Evolutionary conservation across 805 yeast genomes (phyloP), one percentile per base, ranked within the genome.

Genomic region (Kazachstania bromeliacearum): DNA sequence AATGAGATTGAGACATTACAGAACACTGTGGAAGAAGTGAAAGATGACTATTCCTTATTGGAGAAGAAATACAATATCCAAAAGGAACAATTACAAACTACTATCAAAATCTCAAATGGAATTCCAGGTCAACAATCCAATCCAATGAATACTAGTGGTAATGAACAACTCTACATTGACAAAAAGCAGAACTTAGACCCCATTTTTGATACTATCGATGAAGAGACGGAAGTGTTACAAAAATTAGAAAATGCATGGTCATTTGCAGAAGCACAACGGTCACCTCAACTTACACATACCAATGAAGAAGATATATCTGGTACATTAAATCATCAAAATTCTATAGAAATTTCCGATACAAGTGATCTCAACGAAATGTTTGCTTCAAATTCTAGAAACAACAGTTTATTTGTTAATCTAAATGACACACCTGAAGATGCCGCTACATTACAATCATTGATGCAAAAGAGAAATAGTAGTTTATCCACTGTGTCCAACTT

Each of bases 11-110:
- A 54, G 3, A 42, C 50, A 5, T 35, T 59, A 31, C 31, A 46
- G 7, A 15, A 17, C 3, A 14, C 47, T 16, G 24, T 57, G 3
- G 40, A 47, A 9, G 45, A 51, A 16, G 13, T 56, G n/a, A 41
- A 34, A 16, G 51, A 55, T 12, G 67, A 62, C 25, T 44, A 50
- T 16, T 35, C 45, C 5, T 28, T 51, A 1, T 33, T 56, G n/a
- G 43, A 50, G 13, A 50, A 47, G 21, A 48, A 57, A 26, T 48
- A 50, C 31, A 44, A 48, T 37, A 51, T 42, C 17, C 60, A 38
- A 46, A 59, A 42, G 42, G 35, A 25, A 4, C 54, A 38, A 24
- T 42, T 38, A 40, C 59, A 40, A 24, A 40, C 41, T 7, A 42
- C 38, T 28, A 34, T 25, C 5, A 24, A 23, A 26, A 19, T 15